phyloP scores from a whole-genome alignment of 2,329 filamentous ascomycete species.

The Aspergillus sp. region DNA sequence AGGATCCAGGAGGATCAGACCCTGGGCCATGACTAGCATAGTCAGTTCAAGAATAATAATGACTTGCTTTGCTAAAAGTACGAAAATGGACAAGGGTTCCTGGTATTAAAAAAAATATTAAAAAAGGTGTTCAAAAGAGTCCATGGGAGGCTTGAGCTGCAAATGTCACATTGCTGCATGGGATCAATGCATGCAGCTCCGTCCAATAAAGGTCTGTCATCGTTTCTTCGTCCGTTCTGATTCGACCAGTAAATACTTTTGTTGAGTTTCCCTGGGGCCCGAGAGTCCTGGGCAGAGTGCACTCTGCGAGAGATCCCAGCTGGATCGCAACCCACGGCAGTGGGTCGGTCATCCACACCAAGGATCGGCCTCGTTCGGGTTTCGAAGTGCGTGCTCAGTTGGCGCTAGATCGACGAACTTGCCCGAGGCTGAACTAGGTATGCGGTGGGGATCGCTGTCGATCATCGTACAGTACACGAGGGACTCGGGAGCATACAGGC shows the following conservation, averaged over 20 bases:
- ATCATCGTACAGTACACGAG: neutral
- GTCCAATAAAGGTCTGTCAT: neutral
- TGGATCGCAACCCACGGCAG: neutral
- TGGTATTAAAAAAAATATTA: neutral
- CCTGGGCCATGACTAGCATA: neutral
- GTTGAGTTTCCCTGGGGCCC: neutral
- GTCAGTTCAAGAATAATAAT: neutral
- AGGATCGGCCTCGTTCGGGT: neutral
- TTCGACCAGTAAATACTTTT: neutral
- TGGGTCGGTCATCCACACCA: neutral
- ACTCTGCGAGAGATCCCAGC: neutral
- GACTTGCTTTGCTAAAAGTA: conserved; percentile 1
- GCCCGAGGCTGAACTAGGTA: neutral
- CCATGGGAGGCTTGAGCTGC: neutral
- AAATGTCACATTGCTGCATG: conserved; percentile 8
- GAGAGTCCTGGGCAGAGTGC: neutral
- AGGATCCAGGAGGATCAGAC: neutral
- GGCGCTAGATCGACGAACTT: neutral
- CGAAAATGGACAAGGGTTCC: conserved; percentile 1
- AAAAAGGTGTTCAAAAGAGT: neutral
- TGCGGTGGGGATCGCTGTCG: conserved; percentile 4
- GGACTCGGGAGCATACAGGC: neutral
- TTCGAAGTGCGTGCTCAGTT: neutral
- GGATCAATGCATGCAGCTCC: conserved; percentile 3
- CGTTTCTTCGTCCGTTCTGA: neutral